Evolutionary conservation across 169 alveolate species (phyloP), one percentile per base, ranked within the genome.

Genomic region (Eimeria tenella): DNA sequence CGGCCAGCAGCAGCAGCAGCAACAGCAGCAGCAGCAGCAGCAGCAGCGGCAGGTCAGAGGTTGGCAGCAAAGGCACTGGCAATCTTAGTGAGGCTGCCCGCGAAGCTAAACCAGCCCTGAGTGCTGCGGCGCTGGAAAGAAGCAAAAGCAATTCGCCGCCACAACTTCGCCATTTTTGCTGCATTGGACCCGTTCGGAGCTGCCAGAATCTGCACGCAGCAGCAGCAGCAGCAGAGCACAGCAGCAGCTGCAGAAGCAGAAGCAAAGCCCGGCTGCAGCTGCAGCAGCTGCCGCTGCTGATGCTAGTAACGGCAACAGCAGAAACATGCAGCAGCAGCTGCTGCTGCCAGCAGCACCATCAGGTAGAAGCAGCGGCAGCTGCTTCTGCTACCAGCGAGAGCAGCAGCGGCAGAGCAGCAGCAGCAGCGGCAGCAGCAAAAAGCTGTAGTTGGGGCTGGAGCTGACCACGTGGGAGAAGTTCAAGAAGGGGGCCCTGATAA

Each of bases 391-490:
- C 4, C 42, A 31, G 42, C 42, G 2, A 31, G 42, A 31, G 42
- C 42, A 31, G 42, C 42, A 31, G 42, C 42, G 2, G 42, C 42
- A 31, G 42, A 31, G 42, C 42, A 31, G 42, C 42, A 31, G 42
- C 42, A 31, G 42, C 42, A 31, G 42, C 42, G 2, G 42, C 42
- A 31, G 42, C 42, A 31, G 42, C 42, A 31, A 31, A n/a, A 1
- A 19, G 3, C 81, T 3, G 52, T 13, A 1, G 15, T 11, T 31
- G 13, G 15, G 42, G 81, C 42, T 31, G 42, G 42, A 31, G 42
- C 87, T 42, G 79, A 93, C 95, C 79, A 93, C 4, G 84, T 71
- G 93, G 25, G 88, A 53, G 25, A 84, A 74, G 93, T 93, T 93
- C 49, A 81, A 68, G 62, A 81, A 81, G 3, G 95, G 95, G 5